Percentiles rank a stretch among this genome's conserved stretches.
phyloP scores from a whole-genome alignment of 345 rosid genomes.

The Aquilaria malaccensis region DNA sequence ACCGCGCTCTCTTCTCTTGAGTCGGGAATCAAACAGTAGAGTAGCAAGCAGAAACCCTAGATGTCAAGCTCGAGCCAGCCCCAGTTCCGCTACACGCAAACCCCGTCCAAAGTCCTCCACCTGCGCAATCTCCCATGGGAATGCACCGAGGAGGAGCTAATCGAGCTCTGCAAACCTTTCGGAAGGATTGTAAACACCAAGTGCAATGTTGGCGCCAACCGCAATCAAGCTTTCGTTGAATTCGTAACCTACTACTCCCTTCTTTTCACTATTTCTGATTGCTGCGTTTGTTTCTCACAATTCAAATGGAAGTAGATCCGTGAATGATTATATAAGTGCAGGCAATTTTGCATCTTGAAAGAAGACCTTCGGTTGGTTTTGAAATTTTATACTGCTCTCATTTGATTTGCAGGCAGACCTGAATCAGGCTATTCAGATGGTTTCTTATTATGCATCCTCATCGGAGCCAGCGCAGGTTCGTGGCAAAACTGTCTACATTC shows the following conservation, averaged over 20 bases:
- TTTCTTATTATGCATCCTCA: conserved; percentile 94
- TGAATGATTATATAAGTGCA: too few species aligned
- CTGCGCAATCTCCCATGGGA: conserved; percentile 96
- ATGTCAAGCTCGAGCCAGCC: conserved; percentile 80
- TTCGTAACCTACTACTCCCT: conserved; percentile 36
- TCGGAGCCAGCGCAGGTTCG: conserved; percentile 96
- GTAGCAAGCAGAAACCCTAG: conserved; percentile 7
- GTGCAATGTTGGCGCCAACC: conserved; percentile 91
- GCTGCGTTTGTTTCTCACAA: too few species aligned
- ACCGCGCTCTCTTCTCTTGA: too few species aligned
- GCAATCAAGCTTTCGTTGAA: conserved; percentile 95
- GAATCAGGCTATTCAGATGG: conserved; percentile 96
- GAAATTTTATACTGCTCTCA: background rate
- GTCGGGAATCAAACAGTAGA: too few species aligned
- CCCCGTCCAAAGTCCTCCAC: conserved; percentile 93
- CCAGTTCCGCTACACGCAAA: conserved; percentile 92
- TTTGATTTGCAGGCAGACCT: conserved; percentile 49
- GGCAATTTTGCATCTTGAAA: too few species aligned
- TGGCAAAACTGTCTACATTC: conserved; percentile 90
- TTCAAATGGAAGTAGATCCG: too few species aligned
- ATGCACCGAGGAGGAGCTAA: conserved; percentile 83
- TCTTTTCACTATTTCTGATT: too few species aligned
- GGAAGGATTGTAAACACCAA: conserved; percentile 92
- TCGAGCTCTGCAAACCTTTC: conserved; percentile 89
- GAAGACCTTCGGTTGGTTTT: background rate